phyloP scores from a whole-genome alignment of 495 filamentous ascomycete species.

The Aspergillus affinis region DNA sequence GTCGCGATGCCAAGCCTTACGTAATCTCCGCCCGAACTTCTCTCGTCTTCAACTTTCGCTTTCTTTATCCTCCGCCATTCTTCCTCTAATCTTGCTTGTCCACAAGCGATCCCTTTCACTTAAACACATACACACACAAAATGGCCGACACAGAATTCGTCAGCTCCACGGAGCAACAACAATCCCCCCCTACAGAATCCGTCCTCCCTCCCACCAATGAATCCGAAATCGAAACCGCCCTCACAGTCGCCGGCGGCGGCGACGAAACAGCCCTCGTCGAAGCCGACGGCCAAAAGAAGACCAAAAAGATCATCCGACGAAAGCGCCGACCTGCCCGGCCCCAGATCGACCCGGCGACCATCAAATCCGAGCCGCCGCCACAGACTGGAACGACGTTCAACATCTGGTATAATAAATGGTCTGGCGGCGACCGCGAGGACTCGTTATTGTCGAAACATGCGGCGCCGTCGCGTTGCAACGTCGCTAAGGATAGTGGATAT shows the following conservation, averaged over 20 bases:
- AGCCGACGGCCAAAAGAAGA: slow-evolving; percentile 42
- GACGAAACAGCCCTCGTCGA: slow-evolving; percentile 24
- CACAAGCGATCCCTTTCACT: not conserved
- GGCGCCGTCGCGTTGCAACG: slow-evolving; percentile 76
- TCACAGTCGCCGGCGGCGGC: slow-evolving; percentile 21
- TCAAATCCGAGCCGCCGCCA: slow-evolving; percentile 76
- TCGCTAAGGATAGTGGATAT: slow-evolving; percentile 80
- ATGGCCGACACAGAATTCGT: slow-evolving; percentile 37
- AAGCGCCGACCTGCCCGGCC: slow-evolving; percentile 57
- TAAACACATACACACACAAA: slow-evolving; percentile 8
- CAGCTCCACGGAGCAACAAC: slow-evolving; percentile 9
- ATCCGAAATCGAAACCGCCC: slow-evolving; percentile 23
- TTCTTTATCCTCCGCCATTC: slow-evolving; percentile 3
- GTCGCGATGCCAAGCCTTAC: slow-evolving; percentile 29
- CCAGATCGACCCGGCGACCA: slow-evolving; percentile 79
- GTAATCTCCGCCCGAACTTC: slow-evolving; percentile 18
- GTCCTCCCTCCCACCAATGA: slow-evolving; percentile 1
- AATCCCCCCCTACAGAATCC: slow-evolving; percentile 15
- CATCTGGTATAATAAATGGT: slow-evolving; percentile 94
- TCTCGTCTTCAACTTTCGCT: slow-evolving; percentile 4
- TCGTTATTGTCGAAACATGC: slow-evolving; percentile 74
- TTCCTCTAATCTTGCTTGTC: too few species aligned
- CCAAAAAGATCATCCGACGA: slow-evolving; percentile 52
- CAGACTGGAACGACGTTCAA: slow-evolving; percentile 95
- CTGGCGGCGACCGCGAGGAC: slow-evolving; percentile 90